phyloP scores from a whole-genome alignment of 1,284 basidiomycete species.

The Ceratobasidium sp. region DNA sequence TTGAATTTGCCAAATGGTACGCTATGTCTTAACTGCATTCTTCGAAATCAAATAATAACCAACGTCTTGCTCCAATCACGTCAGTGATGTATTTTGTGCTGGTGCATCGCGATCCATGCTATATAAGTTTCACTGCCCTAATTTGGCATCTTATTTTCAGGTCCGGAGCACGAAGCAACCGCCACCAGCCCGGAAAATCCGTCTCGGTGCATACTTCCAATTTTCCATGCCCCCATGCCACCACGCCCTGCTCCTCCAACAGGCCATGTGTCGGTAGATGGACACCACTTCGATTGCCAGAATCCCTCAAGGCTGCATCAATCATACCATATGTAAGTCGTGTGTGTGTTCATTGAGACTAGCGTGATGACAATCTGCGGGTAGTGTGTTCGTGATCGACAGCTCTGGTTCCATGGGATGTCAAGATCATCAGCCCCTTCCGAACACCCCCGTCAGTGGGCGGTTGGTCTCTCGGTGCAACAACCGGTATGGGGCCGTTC shows the following conservation, averaged over 20 bases:
- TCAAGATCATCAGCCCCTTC: conserved; percentile 55
- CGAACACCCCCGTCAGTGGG: conserved; percentile 54
- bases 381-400: conserved; percentile 62
- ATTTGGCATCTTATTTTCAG: conserved; percentile 46
- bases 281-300: conserved; percentile 60
- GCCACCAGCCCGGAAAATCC: conserved; percentile 54
- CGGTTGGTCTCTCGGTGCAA: conserved; percentile 52
- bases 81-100: conserved; percentile 62
- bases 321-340: conserved; percentile 61
- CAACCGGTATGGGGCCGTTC: conserved; percentile 65
- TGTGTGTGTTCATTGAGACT: not conserved
- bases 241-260: conserved; percentile 46
- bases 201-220: conserved; percentile 61
- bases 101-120: conserved; percentile 48
- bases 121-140: not conserved
- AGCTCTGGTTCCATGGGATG: conserved; percentile 62
- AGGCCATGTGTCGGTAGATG: conserved; percentile 64
- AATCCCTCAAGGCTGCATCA: conserved; percentile 63
- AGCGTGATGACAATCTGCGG: not conserved
- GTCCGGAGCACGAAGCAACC: conserved; percentile 58
- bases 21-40: conserved; percentile 39
- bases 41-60: not conserved
- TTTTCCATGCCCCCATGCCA: conserved; percentile 58
- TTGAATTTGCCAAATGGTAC: conserved; percentile 63
- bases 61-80: not conserved